A percentile compares a stretch with the other conserved stretches of the same genome.
Conservation (phyloP, 345 rosid genomes). For the Euclidium syriacum region DNA sequence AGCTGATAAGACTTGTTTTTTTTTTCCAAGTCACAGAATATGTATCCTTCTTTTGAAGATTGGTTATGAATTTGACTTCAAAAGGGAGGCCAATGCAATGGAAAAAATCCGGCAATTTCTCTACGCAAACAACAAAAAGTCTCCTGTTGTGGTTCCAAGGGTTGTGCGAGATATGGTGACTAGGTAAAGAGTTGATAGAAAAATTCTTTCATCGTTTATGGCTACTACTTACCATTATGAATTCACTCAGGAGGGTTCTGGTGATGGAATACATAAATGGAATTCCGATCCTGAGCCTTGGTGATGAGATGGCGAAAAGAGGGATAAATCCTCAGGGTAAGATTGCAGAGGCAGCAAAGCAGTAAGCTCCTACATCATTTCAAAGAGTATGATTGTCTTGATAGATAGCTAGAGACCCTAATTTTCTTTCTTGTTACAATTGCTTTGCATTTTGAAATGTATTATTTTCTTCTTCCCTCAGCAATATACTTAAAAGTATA, state of each 20-base stretch:
- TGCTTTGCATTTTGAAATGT: conserved; percentile 6
- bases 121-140: conserved; percentile 61
- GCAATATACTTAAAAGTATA: conserved; percentile 79
- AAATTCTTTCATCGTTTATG: too few relatives aligned
- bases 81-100: conserved; percentile 84
- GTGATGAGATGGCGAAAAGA: conserved; percentile 85
- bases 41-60: conserved; percentile 41
- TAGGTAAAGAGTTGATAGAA: too few relatives aligned
- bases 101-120: conserved; percentile 67
- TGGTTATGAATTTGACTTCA: conserved; percentile 91
- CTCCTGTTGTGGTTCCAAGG: conserved; percentile 80
- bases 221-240: conserved; percentile 3
- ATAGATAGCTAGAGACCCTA: conserved; percentile 2
- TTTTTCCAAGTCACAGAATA: neutral
- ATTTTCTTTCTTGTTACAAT: neutral
- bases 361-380: conserved; percentile 64
- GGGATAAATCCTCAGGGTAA: conserved; percentile 82
- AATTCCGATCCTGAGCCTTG: conserved; percentile 81
- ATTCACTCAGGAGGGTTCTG: conserved; percentile 54
- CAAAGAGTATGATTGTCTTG: conserved; percentile 30
- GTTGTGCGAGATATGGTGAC: conserved; percentile 57
- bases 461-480: conserved; percentile 24
- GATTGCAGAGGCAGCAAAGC: conserved; percentile 86
- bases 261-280: conserved; percentile 95
- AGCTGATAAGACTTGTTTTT: neutral